These are phyloP conservation scores for Trichocladium uniseriatum DNA, from an alignment of 495 filamentous ascomycete genomes.

Conservation along the genomic window DNA sequence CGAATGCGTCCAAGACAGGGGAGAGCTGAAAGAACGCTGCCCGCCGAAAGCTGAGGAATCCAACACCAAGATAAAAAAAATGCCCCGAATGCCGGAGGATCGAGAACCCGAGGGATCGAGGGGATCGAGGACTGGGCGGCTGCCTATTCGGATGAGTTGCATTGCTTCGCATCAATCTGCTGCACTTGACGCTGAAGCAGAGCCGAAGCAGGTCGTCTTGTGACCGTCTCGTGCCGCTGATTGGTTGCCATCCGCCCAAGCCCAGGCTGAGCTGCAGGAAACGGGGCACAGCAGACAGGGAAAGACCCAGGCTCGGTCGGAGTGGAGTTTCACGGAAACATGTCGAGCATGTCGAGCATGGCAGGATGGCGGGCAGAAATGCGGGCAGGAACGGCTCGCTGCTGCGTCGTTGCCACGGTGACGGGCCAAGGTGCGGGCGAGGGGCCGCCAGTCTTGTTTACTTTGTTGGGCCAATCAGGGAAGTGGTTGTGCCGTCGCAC, in stretches of 20 bases:
- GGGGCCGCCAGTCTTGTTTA: constrained; percentile 21
- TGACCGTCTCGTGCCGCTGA: no score
- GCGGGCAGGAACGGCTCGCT: constrained; percentile 7
- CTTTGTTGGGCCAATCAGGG: constrained; percentile 18
- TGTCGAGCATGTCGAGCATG: no score
- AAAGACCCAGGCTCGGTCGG: not conserved
- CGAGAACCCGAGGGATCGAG: no score
- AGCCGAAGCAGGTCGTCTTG: no score
- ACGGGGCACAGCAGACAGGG: not conserved
- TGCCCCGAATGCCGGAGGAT: no score
- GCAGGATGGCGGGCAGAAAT: not conserved
- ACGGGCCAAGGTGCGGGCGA: constrained; percentile 6
- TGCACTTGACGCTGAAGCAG: not conserved
- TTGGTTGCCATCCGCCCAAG: not conserved
- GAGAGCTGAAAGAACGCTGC: no score
- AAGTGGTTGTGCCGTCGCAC: not conserved
- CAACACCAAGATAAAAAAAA: no score
- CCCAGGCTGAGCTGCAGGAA: not conserved
- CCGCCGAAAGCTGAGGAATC: no score
- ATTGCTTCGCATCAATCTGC: not conserved
- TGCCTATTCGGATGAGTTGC: constrained; percentile 5
- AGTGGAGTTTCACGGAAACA: not conserved
- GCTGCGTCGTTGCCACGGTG: constrained; percentile 15
- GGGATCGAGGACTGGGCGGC: not conserved
- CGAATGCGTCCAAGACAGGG: no score